Evolutionary conservation across 176 grass and related monocot species (phyloP).

Genomic region (Poa annua): DNA sequence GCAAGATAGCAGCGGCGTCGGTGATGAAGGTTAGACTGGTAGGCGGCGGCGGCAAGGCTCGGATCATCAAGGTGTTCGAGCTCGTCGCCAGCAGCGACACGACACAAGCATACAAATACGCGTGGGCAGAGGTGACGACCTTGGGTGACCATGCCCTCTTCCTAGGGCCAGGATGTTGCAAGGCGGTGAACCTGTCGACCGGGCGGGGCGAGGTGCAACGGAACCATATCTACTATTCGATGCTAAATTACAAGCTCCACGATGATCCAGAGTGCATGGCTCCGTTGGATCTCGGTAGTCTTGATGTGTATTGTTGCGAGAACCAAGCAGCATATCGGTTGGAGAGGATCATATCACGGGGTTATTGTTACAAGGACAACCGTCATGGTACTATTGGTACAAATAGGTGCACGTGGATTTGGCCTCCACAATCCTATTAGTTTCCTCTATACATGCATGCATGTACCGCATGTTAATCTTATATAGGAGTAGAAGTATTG

Average conservation of each 20-base stretch:
- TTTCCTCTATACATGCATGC: too few species aligned
- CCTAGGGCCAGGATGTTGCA: background rate
- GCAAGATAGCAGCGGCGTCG: background rate
- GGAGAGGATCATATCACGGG: background rate
- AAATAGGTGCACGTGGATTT: too few species aligned
- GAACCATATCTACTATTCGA: background rate
- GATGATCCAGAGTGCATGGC: background rate
- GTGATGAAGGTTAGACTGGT: background rate
- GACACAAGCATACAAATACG: too few species aligned
- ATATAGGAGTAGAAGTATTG: too few species aligned
- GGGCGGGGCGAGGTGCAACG: background rate
- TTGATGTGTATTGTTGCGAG: background rate
- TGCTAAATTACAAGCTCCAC: too few species aligned
- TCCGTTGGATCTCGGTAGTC: background rate
- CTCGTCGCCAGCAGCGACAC: too few species aligned
- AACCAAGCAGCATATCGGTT: conserved; percentile 43
- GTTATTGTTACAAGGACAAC: background rate
- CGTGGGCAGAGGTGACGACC: background rate
- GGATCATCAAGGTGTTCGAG: too few species aligned
- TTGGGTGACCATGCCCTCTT: background rate
- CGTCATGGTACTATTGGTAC: background rate
- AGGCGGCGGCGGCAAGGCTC: too few species aligned
- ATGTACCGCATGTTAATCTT: too few species aligned
- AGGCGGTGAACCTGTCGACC: background rate
- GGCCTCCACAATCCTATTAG: too few species aligned